These are phyloP conservation scores for Blastobotrys serpentis DNA, from an alignment of 1,139 yeast genomes.

Conservation along the genomic window DNA sequence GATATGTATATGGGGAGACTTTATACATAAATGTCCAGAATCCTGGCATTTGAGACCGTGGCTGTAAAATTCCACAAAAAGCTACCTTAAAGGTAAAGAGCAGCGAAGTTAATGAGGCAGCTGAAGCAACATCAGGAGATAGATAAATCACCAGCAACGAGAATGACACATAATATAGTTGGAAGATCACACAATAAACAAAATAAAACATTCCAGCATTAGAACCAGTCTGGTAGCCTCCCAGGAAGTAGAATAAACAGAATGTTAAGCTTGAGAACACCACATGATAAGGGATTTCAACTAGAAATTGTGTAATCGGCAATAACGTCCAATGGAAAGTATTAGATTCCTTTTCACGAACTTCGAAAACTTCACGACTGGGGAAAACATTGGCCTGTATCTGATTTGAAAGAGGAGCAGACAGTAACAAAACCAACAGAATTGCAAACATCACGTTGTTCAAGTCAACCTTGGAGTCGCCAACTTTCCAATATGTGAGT, in stretches of 20 bases:
- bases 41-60: constrained; percentile 56
- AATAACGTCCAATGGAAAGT: constrained; percentile 65
- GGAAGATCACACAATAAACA: constrained; percentile 54
- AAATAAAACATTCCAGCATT: constrained; percentile 58
- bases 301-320: constrained; percentile 50
- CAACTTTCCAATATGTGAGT: constrained; percentile 54
- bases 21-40: constrained; percentile 67
- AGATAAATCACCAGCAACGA: constrained; percentile 55
- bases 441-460: constrained; percentile 53
- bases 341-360: constrained; percentile 62
- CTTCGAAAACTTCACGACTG: constrained; percentile 58
- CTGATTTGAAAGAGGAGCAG: constrained; percentile 57
- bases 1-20: constrained; percentile 64
- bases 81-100: constrained; percentile 51
- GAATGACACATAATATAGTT: constrained; percentile 54
- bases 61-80: constrained; percentile 67
- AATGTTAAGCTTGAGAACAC: constrained; percentile 53
- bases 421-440: constrained; percentile 50
- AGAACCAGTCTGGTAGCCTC: constrained; percentile 47
- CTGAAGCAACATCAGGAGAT: constrained; percentile 63
- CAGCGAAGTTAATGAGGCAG: constrained; percentile 55
- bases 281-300: constrained; percentile 58
- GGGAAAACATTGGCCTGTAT: constrained; percentile 56
- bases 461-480: constrained; percentile 49
- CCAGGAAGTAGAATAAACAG: constrained; percentile 57